Conservation (phyloP, 768 basidiomycete species). For the Boletellus emodensis region DNA sequence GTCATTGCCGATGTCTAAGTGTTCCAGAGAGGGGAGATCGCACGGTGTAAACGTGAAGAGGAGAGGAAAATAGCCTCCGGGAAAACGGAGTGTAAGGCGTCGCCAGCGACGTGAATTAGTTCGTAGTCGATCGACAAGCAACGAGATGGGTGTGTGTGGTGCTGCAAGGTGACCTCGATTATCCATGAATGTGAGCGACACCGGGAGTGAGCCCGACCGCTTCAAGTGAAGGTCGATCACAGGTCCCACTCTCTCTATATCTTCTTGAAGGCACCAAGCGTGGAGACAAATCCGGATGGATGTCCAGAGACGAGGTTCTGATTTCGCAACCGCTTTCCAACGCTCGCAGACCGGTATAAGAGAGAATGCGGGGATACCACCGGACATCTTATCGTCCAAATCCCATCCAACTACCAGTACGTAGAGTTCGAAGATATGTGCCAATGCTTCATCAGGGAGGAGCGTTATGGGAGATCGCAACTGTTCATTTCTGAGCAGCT, state of each 20-base stretch:
- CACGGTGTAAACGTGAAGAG: slow-evolving; percentile 15
- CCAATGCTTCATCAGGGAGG: slow-evolving; percentile 35
- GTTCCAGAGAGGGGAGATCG: slow-evolving; percentile 10
- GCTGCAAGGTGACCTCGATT: slow-evolving; percentile 1
- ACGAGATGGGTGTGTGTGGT: not conserved
- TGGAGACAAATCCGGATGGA: slow-evolving; percentile 16
- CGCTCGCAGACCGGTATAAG: slow-evolving; percentile 17
- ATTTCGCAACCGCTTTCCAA: slow-evolving; percentile 16
- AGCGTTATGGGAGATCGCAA: slow-evolving; percentile 1
- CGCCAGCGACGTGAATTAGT: slow-evolving; percentile 8
- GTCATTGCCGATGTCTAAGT: slow-evolving; percentile 3
- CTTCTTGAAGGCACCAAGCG: not conserved
- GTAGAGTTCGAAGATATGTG: slow-evolving; percentile 11
- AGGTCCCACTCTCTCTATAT: not conserved
- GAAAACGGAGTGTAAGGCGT: not conserved
- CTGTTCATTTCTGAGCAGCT: not conserved
- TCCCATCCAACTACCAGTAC: not conserved
- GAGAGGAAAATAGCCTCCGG: slow-evolving; percentile 3
- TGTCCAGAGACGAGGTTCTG: slow-evolving; percentile 18
- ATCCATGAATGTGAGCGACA: slow-evolving; percentile 19
- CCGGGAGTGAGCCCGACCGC: slow-evolving; percentile 6
- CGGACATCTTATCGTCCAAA: not conserved
- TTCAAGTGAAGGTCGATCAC: slow-evolving; percentile 9
- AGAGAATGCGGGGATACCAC: not conserved
- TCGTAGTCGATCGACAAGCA: slow-evolving; percentile 13